Conservation (phyloP, 2,329 filamentous ascomycete genomes). For the Pseudopithomyces chartarum region DNA sequence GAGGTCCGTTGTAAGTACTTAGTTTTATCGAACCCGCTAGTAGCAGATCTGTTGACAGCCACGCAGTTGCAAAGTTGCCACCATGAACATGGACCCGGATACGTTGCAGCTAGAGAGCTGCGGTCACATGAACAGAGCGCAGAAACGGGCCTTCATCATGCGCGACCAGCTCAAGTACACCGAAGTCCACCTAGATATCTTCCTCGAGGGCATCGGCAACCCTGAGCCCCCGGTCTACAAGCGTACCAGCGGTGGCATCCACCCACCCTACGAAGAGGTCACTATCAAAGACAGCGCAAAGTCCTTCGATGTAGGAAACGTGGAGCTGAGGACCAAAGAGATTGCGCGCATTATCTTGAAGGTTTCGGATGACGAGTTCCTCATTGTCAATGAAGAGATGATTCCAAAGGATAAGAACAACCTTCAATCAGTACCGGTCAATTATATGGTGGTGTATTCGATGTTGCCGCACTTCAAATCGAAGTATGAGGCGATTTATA, state of each 20-base stretch:
- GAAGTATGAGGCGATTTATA: conserved; percentile 30
- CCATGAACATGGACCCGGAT: conserved; percentile 3
- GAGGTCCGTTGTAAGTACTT: neutral
- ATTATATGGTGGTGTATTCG: conserved; percentile 26
- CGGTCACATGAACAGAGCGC: conserved; percentile 28
- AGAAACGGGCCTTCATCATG: conserved; percentile 34
- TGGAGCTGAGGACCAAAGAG: conserved; percentile 23
- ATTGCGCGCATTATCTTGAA: conserved; percentile 19
- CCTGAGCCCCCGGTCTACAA: conserved; percentile 38
- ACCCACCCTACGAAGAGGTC: conserved; percentile 26
- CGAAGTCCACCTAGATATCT: conserved; percentile 30
- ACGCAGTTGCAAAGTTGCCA: neutral
- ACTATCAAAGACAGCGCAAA: conserved; percentile 26
- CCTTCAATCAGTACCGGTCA: conserved; percentile 25
- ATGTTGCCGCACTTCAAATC: conserved; percentile 29
- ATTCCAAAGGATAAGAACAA: conserved; percentile 24
- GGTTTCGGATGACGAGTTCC: conserved; percentile 23
- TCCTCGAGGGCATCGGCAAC: conserved; percentile 27
- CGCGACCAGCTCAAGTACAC: conserved; percentile 34
- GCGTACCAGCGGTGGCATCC: conserved; percentile 22
- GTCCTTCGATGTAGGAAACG: conserved; percentile 37
- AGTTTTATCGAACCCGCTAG: neutral
- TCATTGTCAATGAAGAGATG: conserved; percentile 24
- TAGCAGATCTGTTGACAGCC: neutral
- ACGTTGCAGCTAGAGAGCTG: conserved; percentile 6